A percentile compares a stretch with the other conserved stretches of the same genome.
Conservation (phyloP, 805 yeast genomes). For the Candida alai region DNA sequence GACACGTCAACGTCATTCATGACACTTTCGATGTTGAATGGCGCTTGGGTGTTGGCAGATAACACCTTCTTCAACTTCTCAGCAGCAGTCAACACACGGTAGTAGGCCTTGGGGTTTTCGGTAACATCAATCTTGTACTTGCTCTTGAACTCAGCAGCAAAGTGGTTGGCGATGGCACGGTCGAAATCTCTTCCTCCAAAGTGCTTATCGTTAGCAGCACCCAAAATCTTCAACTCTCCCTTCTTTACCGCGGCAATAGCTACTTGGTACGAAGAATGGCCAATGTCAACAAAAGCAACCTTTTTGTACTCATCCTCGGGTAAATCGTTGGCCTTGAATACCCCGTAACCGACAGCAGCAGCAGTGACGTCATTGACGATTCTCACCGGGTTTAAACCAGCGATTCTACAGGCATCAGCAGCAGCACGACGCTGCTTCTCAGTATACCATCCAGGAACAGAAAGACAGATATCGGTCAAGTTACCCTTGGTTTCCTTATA, state of each 20-base stretch:
- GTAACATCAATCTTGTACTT: slow-evolving; percentile 93
- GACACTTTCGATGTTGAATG: slow-evolving; percentile 91
- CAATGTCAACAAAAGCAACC: slow-evolving; percentile 93
- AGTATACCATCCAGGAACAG: slow-evolving; percentile 97
- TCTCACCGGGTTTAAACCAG: slow-evolving; percentile 97
- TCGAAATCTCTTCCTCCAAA: slow-evolving; percentile 99
- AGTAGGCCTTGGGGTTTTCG: slow-evolving; percentile 90
- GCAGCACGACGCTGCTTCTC: slow-evolving; percentile 96
- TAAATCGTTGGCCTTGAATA: slow-evolving; percentile 86
- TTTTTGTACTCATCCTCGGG: slow-evolving; percentile 91
- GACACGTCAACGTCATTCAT: slow-evolving; percentile 97
- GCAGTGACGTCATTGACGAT: slow-evolving; percentile 96
- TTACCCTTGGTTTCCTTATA: slow-evolving; percentile 76
- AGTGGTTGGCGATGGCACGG: slow-evolving; percentile 88
- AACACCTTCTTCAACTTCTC: slow-evolving; percentile 94
- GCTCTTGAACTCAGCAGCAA: slow-evolving; percentile 85
- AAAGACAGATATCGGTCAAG: slow-evolving; percentile 83
- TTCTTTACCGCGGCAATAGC: slow-evolving; percentile 86
- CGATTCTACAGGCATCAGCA: slow-evolving; percentile 90
- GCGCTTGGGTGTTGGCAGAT: slow-evolving; percentile 93
- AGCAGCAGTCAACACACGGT: slow-evolving; percentile 86
- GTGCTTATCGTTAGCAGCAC: slow-evolving; percentile 89
- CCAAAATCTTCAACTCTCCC: slow-evolving; percentile 92
- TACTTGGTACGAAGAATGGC: slow-evolving; percentile 93
- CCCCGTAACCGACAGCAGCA: slow-evolving; percentile 99